Evolutionary conservation across 1,139 yeast genomes (phyloP).

Genomic region (Candida sojae): DNA sequence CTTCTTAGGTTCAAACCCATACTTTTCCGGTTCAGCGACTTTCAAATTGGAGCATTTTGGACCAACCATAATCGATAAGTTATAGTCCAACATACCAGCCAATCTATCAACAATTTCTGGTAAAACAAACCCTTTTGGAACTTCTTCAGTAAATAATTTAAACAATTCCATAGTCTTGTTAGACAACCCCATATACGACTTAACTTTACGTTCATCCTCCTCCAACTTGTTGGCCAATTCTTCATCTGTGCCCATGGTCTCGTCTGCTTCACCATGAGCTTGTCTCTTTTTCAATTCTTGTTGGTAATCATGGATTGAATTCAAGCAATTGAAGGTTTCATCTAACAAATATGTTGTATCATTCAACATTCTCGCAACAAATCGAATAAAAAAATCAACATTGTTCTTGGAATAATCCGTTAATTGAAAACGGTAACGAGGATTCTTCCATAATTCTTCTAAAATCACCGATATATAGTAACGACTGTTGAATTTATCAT

Average conservation of each 20-base stretch:
- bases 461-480: constrained; percentile 82
- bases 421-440: constrained; percentile 67
- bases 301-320: constrained; percentile 76
- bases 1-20: constrained; percentile 78
- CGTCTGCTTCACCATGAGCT: constrained; percentile 27
- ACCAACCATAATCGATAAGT: constrained; percentile 87
- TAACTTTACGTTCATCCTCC: constrained; percentile 74
- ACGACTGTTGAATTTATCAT: constrained; percentile 91
- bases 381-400: constrained; percentile 83
- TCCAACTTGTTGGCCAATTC: constrained; percentile 60
- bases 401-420: constrained; percentile 63
- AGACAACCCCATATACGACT: constrained; percentile 79
- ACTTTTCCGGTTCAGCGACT: constrained; percentile 81
- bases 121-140: constrained; percentile 82
- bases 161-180: constrained; percentile 81
- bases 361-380: constrained; percentile 91
- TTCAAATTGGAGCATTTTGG: constrained; percentile 89
- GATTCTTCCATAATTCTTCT: constrained; percentile 80
- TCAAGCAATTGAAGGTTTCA: constrained; percentile 81
- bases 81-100: constrained; percentile 94
- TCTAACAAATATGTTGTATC: constrained; percentile 91
- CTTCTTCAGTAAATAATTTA: constrained; percentile 79
- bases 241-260: constrained; percentile 56
- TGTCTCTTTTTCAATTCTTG: constrained; percentile 44
- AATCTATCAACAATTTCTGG: constrained; percentile 91